Evolutionary conservation across 1,284 basidiomycete genomes (phyloP).

Genomic region (Ceratobasidium sp.): DNA sequence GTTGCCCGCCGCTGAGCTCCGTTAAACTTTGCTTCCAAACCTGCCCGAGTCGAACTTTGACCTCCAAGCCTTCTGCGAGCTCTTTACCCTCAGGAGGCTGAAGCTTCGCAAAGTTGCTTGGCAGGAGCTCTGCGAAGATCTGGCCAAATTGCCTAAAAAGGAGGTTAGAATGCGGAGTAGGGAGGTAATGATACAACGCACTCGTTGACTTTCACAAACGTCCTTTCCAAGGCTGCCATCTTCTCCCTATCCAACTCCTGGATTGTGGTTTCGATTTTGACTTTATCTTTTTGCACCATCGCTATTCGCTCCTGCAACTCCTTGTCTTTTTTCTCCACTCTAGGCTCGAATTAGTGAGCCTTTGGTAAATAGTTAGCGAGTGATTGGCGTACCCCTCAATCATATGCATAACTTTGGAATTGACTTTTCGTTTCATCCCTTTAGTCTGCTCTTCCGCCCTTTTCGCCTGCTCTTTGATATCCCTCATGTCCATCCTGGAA

Average conservation of each 20-base stretch:
- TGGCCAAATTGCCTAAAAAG: conserved; percentile 87
- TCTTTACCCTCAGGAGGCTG: conserved; percentile 94
- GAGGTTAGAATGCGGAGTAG: background rate
- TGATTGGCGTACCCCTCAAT: conserved; percentile 78
- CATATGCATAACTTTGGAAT: conserved; percentile 95
- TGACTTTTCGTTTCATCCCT: conserved; percentile 93
- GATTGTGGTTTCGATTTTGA: conserved; percentile 96
- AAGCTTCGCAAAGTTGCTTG: conserved; percentile 95
- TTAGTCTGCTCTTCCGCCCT: conserved; percentile 85
- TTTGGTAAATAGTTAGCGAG: background rate
- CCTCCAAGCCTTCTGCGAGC: conserved; percentile 93
- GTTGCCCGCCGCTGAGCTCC: conserved; percentile 95
- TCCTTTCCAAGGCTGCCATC: conserved; percentile 89
- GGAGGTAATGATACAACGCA: conserved; percentile 53
- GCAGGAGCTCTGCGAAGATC: conserved; percentile 95
- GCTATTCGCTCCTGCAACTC: conserved; percentile 87
- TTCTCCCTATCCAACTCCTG: conserved; percentile 94
- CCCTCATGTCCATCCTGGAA: conserved; percentile 68
- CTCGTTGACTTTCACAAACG: conserved; percentile 95
- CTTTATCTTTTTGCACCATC: conserved; percentile 92
- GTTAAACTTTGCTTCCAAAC: conserved; percentile 99
- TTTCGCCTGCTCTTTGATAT: conserved; percentile 70
- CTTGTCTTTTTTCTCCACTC: conserved; percentile 94
- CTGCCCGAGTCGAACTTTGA: conserved; percentile 92
- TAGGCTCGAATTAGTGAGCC: conserved; percentile 49